Evolutionary conservation across 257 asterid species (phyloP).

Genomic region (Marsdenia floribunda): DNA sequence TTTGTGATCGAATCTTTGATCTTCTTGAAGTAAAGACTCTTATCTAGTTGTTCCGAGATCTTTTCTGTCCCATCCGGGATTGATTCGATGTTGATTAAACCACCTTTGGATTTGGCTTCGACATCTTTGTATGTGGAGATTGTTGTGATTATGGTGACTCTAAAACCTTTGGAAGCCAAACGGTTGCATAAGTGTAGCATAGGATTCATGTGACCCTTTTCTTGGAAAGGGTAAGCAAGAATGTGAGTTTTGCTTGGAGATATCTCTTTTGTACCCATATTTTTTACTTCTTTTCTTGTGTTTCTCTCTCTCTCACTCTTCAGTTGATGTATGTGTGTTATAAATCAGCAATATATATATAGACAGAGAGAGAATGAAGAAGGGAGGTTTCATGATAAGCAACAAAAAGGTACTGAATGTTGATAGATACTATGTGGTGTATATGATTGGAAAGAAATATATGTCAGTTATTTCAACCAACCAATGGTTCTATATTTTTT

Average conservation of each 20-base stretch:
- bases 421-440: too few species aligned
- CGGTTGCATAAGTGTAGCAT: slow-evolving; percentile 68
- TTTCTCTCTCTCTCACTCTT: too few species aligned
- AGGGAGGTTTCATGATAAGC: too few species aligned
- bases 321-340: too few species aligned
- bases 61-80: slow-evolving; percentile 34
- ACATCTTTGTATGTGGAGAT: slow-evolving; percentile 41
- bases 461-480: too few species aligned
- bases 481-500: too few species aligned
- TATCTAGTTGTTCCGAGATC: background rate
- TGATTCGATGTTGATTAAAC: background rate
- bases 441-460: too few species aligned
- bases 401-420: too few species aligned
- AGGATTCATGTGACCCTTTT: slow-evolving; percentile 89
- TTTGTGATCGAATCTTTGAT: background rate
- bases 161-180: slow-evolving; percentile 41
- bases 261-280: background rate
- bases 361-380: too few species aligned
- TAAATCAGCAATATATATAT: too few species aligned
- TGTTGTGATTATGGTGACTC: slow-evolving; percentile 52
- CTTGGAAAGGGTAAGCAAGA: slow-evolving; percentile 60
- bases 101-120: slow-evolving; percentile 9
- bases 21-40: slow-evolving; percentile 9
- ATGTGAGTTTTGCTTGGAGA: slow-evolving; percentile 34
- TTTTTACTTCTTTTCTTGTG: too few species aligned